Evolutionary conservation across 164 flowering plant species (phyloP), one percentile per base, ranked within the genome.

Genomic region (Vitis rotundifolia): DNA sequence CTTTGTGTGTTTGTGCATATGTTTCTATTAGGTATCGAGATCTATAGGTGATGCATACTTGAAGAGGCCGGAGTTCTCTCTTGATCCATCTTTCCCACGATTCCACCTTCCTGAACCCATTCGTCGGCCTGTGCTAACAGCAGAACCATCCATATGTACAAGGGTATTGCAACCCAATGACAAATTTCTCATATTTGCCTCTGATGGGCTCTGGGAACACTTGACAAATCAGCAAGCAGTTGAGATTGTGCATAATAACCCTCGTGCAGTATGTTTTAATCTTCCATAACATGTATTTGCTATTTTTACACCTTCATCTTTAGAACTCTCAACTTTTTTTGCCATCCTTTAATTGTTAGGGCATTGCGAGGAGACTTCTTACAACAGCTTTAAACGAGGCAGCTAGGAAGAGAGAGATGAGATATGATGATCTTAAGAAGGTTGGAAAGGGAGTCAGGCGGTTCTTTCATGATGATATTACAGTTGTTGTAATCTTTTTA

Each of bases 151-250:
- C 2, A 16, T 89, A 53, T 68, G 2, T 49, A 67, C 83, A 1
- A 77, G 91, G 75, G 76, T 37, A 13, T 60, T 94, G 28, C 66
- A 54, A 51, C 80, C 91, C 14, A 76, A 71, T 59, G 97, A 92
- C 64, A 84, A 78, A 47, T 94, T 92, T 64, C 13, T 94, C 47
- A 87, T 94, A 59, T 92, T 90, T 84, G 98, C 96, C 60, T 91
- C 97, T 59, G 98, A 92, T 78, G 98, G 97, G 14, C 91, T 93
- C 3, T 93, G 98, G 98, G 97, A 92, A 49, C 88, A 83, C 51
- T 0, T 92, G 77, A 76, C 90, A 11, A 86, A 89, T 68, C 86
- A 91, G 75, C 81, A 87, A 73, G 98, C 91, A 13, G 97, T 71
- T 26, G 90, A 89, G 53, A 82, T 91, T 8, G 95, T 94, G 50